phyloP scores from a whole-genome alignment of 257 asterid species.

The Lantana camara region DNA sequence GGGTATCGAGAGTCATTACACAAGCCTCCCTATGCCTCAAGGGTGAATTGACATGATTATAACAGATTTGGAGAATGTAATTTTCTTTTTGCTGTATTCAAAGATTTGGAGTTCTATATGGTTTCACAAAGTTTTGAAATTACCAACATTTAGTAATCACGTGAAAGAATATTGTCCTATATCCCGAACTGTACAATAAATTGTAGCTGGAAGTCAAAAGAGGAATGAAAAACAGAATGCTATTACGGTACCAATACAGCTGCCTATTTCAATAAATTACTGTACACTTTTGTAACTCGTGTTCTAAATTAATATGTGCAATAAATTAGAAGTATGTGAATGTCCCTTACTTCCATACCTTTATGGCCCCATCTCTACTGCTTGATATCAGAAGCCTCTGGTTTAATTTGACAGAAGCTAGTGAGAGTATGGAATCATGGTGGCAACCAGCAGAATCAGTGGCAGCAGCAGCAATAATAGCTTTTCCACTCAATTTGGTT shows the following conservation, averaged over 20 bases:
- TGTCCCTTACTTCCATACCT: conserved; percentile 90
- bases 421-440: conserved; percentile 82
- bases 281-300: conserved; percentile 38
- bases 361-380: conserved; percentile 97
- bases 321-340: conserved; percentile 16
- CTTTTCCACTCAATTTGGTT: conserved; percentile 64
- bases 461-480: conserved; percentile 84
- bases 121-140: neutral
- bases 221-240: neutral
- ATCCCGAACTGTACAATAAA: conserved; percentile 30
- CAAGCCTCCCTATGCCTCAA: conserved; percentile 74
- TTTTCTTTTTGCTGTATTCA: neutral
- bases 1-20: conserved; percentile 81
- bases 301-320: conserved; percentile 44
- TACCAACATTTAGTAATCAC: neutral
- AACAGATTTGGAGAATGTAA: neutral
- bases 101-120: neutral
- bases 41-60: conserved; percentile 53
- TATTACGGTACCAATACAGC: conserved; percentile 1
- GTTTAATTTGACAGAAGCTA: conserved; percentile 89
- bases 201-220: neutral
- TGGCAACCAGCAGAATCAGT: conserved; percentile 97
- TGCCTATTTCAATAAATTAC: conserved; percentile 24
- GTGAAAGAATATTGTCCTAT: neutral
- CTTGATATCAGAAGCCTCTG: conserved; percentile 97